phyloP scores from a whole-genome alignment of 352 stramenopile species.

The Phytophthora europaea region DNA sequence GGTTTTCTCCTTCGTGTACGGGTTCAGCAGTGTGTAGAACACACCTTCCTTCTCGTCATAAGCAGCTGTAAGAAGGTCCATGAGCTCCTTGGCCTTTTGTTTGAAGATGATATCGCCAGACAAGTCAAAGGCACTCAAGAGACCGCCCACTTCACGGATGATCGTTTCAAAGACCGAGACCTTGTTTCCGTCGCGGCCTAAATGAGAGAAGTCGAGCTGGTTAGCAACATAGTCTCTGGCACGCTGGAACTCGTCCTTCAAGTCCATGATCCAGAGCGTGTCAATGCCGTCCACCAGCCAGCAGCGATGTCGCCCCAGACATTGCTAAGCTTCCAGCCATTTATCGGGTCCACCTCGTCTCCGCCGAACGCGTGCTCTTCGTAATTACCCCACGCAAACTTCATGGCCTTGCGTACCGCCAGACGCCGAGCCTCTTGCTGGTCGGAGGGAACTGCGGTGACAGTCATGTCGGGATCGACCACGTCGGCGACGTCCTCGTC shows the following conservation, averaged over 20 bases:
- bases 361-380: conserved; percentile 94
- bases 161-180: conserved; percentile 99
- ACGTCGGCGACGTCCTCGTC: conserved; percentile 97
- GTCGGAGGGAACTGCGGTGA: conserved; percentile 27
- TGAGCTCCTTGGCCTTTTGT: conserved; percentile 94
- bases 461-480: conserved; percentile 27
- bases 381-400: conserved; percentile 92
- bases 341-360: conserved; percentile 95
- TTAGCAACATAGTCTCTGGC: conserved; percentile 89
- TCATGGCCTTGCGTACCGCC: conserved; percentile 73
- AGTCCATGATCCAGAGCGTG: conserved; percentile 98
- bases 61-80: conserved; percentile 88
- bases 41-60: conserved; percentile 93
- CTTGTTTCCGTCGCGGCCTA: conserved; percentile 59
- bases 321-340: conserved; percentile 67
- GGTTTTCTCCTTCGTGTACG: conserved; percentile 69
- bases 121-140: conserved; percentile 97
- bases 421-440: conserved; percentile 57
- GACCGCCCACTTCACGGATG: conserved; percentile 97
- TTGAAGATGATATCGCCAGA: conserved; percentile 91
- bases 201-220: conserved; percentile 84
- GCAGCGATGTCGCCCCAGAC: conserved; percentile 93
- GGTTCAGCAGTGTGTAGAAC: conserved; percentile 92
- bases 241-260: conserved; percentile 93
- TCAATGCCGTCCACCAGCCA: conserved; percentile 96